Evolutionary conservation across 2,329 filamentous ascomycete species (phyloP).

Genomic region (Lasiodiplodia gonubiensis): DNA sequence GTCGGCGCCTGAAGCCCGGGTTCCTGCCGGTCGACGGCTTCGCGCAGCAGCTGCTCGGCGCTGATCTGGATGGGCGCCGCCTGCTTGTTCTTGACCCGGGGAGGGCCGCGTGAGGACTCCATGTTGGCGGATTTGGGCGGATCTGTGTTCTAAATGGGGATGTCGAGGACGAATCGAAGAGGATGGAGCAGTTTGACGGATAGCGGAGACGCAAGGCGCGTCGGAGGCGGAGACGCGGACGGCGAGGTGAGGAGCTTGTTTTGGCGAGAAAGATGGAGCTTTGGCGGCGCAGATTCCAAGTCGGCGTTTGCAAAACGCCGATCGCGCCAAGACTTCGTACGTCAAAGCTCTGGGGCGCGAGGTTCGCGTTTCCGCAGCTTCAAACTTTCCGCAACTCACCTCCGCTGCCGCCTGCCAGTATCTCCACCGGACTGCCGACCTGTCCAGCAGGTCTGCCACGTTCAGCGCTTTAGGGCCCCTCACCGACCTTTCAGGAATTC

Average conservation of each 20-base stretch:
- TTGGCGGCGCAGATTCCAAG: constrained; percentile 11
- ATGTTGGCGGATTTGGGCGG: constrained; percentile 54
- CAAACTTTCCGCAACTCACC: constrained; percentile 1
- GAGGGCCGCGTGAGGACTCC: constrained; percentile 87
- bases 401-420: background rate
- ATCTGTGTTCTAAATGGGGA: background rate
- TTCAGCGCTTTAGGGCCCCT: too few species aligned
- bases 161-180: background rate
- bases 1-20: constrained; percentile 85
- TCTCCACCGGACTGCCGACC: background rate
- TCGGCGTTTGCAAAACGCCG: constrained; percentile 19
- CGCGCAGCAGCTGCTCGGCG: constrained; percentile 93
- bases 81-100: constrained; percentile 98
- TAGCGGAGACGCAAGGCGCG: background rate
- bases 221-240: background rate
- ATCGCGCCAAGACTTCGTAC: constrained; percentile 9
- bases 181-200: background rate
- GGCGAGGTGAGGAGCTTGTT: constrained; percentile 24
- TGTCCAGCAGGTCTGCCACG: background rate
- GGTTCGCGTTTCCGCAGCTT: background rate
- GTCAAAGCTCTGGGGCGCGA: constrained; percentile 4
- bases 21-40: constrained; percentile 97
- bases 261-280: constrained; percentile 27
- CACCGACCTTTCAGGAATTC: too few species aligned
- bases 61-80: constrained; percentile 83